Conservation (phyloP, 768 basidiomycete genomes). For the Suillus lakei region DNA sequence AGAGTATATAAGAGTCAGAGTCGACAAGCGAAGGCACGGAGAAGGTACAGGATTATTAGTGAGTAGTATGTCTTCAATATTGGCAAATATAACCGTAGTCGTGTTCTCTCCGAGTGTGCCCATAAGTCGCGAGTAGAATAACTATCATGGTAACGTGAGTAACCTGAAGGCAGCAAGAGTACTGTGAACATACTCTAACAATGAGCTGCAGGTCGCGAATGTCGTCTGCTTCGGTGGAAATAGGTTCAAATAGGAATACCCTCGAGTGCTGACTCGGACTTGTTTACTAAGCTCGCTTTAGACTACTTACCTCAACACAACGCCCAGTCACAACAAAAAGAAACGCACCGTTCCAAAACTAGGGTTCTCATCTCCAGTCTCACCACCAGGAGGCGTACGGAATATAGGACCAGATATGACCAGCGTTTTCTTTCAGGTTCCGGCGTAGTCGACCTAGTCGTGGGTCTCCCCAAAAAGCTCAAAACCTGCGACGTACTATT, state of each 20-base stretch:
- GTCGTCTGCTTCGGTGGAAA: conserved; percentile 87
- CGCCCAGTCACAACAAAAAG: conserved; percentile 6
- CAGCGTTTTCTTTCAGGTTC: conserved; percentile 49
- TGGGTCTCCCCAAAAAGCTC: conserved; percentile 61
- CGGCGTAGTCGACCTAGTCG: conserved; percentile 49
- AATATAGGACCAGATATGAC: conserved; percentile 75
- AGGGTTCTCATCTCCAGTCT: conserved; percentile 22
- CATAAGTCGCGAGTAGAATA: conserved; percentile 85
- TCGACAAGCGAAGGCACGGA: not conserved
- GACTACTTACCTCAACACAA: conserved; percentile 50
- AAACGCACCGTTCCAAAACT: conserved; percentile 6
- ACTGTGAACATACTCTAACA: conserved; percentile 66
- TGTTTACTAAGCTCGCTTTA: conserved; percentile 92
- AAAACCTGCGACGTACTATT: conserved; percentile 54
- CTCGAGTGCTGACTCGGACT: conserved; percentile 77
- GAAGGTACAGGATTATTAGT: conserved; percentile 76
- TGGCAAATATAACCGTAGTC: conserved; percentile 86
- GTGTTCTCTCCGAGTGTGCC: conserved; percentile 75
- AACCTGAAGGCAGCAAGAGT: not conserved
- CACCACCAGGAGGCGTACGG: conserved; percentile 54
- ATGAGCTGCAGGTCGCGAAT: conserved; percentile 91
- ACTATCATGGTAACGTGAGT: conserved; percentile 43
- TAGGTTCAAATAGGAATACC: conserved; percentile 91
- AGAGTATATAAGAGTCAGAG: conserved; percentile 57
- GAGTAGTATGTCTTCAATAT: conserved; percentile 90